A percentile compares a stretch with the other conserved stretches of the same genome.
phyloP scores from a whole-genome alignment of 768 basidiomycete species.

The Lepiota venenata region DNA sequence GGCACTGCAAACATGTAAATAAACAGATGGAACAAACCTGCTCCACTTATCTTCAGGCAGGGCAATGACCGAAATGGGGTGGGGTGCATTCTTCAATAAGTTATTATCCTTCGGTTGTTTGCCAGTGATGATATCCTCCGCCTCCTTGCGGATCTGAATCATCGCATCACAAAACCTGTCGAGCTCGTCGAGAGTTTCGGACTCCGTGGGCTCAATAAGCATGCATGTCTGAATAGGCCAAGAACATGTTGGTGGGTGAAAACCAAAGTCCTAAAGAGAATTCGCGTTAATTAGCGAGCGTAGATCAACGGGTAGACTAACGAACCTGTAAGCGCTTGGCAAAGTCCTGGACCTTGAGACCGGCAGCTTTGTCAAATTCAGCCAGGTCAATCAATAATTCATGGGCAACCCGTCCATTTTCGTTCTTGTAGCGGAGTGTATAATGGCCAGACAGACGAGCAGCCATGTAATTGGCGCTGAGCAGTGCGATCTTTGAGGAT shows the following conservation, averaged over 20 bases:
- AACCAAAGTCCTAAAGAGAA: constrained; percentile 72
- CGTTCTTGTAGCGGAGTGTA: constrained; percentile 85
- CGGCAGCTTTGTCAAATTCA: constrained; percentile 89
- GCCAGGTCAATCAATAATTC: constrained; percentile 94
- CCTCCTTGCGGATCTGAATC: constrained; percentile 94
- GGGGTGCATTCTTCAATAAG: constrained; percentile 90
- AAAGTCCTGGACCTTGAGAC: constrained; percentile 92
- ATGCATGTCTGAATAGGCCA: constrained; percentile 98
- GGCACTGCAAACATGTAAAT: not conserved
- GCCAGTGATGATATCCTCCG: constrained; percentile 80
- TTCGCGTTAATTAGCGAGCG: not conserved
- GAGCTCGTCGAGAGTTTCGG: constrained; percentile 89
- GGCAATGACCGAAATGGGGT: constrained; percentile 73
- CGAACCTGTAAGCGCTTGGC: constrained; percentile 89
- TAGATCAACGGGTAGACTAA: not conserved
- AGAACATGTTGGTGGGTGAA: constrained; percentile 96
- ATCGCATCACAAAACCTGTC: constrained; percentile 99
- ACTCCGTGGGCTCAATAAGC: constrained; percentile 98
- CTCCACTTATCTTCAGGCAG: constrained; percentile 84
- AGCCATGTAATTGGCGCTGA: constrained; percentile 98
- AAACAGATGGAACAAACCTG: constrained; percentile 42
- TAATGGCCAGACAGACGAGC: constrained; percentile 82
- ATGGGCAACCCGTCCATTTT: constrained; percentile 90
- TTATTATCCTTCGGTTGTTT: constrained; percentile 92
- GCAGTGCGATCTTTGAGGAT: constrained; percentile 81